These are phyloP conservation scores for Blastobotrys apis DNA, from an alignment of 1,139 yeast genomes.

Conservation along the genomic window DNA sequence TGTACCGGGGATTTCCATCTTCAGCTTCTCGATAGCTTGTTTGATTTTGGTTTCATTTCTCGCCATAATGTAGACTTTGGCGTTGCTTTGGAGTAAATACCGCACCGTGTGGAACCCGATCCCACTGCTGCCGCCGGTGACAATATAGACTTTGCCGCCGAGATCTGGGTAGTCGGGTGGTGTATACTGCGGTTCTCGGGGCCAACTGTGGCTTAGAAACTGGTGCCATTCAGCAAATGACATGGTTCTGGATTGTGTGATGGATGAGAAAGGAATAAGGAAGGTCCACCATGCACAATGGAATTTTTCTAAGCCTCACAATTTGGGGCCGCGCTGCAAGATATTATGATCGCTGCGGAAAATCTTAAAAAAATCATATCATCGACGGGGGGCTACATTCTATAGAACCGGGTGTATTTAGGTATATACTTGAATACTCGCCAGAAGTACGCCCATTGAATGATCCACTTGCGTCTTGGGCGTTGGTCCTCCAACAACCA, in stretches of 20 bases:
- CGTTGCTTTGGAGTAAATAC: conserved; percentile 24
- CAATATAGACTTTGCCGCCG: conserved; percentile 36
- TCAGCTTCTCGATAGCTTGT: conserved; percentile 36
- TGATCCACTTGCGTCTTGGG: too few relatives aligned
- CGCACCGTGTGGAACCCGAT: conserved; percentile 28
- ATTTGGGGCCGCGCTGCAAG: too few relatives aligned
- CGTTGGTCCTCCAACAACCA: too few relatives aligned
- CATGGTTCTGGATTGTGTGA: conserved; percentile 7
- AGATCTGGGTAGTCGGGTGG: conserved; percentile 44
- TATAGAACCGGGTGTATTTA: too few relatives aligned
- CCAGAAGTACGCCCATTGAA: too few relatives aligned
- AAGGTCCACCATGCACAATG: too few relatives aligned
- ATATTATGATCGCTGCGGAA: too few relatives aligned
- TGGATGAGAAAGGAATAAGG: too few relatives aligned
- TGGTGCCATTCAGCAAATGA: conserved; percentile 6
- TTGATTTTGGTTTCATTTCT: conserved; percentile 39
- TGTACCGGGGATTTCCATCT: conserved; percentile 26
- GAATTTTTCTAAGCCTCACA: too few relatives aligned
- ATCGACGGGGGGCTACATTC: too few relatives aligned
- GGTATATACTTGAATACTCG: too few relatives aligned
- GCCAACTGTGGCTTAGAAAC: conserved; percentile 10
- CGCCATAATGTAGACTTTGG: conserved; percentile 40
- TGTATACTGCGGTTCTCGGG: conserved; percentile 31
- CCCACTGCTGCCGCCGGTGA: conserved; percentile 34
- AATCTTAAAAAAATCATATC: too few relatives aligned